Evolutionary conservation across 257 asterid genomes (phyloP).

Genomic region (Misopates orontium): DNA sequence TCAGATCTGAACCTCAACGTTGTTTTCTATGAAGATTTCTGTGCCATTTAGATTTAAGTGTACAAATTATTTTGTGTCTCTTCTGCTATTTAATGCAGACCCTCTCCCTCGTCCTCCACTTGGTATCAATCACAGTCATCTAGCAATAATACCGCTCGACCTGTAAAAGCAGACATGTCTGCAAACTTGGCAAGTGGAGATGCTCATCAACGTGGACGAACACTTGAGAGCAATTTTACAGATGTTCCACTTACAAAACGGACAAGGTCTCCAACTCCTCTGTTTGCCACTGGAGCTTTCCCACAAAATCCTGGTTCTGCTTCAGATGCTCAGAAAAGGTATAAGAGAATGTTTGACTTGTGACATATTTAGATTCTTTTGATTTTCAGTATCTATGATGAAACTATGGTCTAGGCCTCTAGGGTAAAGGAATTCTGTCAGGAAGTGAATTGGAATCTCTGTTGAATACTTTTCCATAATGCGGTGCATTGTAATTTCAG

Average conservation of each 20-base stretch:
- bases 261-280: conserved; percentile 70
- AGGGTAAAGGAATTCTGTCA: conserved; percentile 9
- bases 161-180: conserved; percentile 39
- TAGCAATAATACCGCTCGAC: conserved; percentile 33
- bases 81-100: conserved; percentile 38
- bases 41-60: not conserved
- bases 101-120: conserved; percentile 38
- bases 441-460: conserved; percentile 13
- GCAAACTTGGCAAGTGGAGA: conserved; percentile 31
- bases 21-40: conserved; percentile 2
- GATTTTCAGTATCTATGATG: conserved; percentile 7
- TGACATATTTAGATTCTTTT: conserved; percentile 9
- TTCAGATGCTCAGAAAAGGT: conserved; percentile 51
- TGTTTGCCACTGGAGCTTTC: conserved; percentile 38
- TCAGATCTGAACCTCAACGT: conserved; percentile 5
- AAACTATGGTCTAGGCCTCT: not conserved
- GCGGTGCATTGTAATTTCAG: not conserved
- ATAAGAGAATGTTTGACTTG: conserved; percentile 20
- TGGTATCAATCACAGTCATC: conserved; percentile 44
- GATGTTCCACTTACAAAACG: conserved; percentile 61
- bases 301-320: conserved; percentile 33
- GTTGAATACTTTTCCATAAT: not conserved
- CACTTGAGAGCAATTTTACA: conserved; percentile 42
- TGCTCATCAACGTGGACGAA: conserved; percentile 46
- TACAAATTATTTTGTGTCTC: not conserved